Evolutionary conservation across 345 rosid species (phyloP).

Genomic region (Rhizophora apiculata): DNA sequence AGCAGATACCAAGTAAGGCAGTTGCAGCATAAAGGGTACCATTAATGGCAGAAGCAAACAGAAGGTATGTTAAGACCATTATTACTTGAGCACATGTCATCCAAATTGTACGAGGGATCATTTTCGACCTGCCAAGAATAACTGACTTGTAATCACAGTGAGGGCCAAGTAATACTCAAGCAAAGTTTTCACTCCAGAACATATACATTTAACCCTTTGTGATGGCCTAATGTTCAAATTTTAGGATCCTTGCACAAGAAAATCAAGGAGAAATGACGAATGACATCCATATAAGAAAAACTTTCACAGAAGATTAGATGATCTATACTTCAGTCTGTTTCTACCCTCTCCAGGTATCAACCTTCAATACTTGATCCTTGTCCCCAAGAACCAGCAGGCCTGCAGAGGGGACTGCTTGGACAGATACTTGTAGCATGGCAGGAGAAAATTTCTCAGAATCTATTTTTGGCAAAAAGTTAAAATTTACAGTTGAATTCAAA

Average conservation of each 20-base stretch:
- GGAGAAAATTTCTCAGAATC: neutral
- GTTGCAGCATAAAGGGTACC: slow-evolving; percentile 54
- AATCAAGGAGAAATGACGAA: slow-evolving; percentile 1
- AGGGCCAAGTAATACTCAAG: neutral
- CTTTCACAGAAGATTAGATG: neutral
- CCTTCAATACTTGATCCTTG: too few species aligned
- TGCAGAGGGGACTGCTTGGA: neutral
- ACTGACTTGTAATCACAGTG: neutral
- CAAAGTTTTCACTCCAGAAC: neutral
- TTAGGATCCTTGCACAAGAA: neutral
- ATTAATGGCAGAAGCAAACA: slow-evolving; percentile 51
- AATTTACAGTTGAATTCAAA: neutral
- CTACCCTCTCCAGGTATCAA: neutral
- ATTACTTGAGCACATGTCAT: slow-evolving; percentile 47
- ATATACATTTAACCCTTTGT: neutral
- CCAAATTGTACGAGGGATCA: slow-evolving; percentile 60
- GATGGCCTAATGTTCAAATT: neutral
- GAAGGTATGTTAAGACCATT: slow-evolving; percentile 51
- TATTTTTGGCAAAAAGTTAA: neutral
- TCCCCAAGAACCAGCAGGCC: too few species aligned
- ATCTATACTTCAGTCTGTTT: neutral
- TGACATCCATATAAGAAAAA: neutral
- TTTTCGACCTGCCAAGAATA: slow-evolving; percentile 42
- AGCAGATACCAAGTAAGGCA: slow-evolving; percentile 60
- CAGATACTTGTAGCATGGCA: neutral